Percentiles rank a stretch among this genome's conserved stretches.
phyloP scores from a whole-genome alignment of 139 green algal genomes.

The Trebouxia sp. region DNA sequence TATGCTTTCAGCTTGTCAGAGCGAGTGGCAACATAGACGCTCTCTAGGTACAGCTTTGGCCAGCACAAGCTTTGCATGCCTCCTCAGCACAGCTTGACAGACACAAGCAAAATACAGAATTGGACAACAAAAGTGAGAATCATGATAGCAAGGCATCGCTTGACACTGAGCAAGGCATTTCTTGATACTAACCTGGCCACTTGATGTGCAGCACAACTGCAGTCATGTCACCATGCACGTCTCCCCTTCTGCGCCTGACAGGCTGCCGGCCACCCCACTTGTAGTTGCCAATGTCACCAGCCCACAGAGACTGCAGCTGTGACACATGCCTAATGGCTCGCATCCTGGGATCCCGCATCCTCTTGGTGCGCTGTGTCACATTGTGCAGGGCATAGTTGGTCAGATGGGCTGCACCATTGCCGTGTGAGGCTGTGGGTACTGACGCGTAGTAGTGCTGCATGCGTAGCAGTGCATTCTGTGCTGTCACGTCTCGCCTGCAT shows the following conservation, averaged over 20 bases:
- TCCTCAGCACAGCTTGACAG: too few relatives aligned
- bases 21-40: too few relatives aligned
- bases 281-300: slow-evolving; percentile 32
- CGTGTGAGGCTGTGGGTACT: background rate
- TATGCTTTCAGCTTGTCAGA: too few relatives aligned
- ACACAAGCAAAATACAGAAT: too few relatives aligned
- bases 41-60: too few relatives aligned
- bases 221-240: slow-evolving; percentile 42
- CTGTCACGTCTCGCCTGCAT: slow-evolving; percentile 38
- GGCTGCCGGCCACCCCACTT: slow-evolving; percentile 32
- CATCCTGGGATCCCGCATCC: slow-evolving; percentile 34
- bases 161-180: too few relatives aligned
- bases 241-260: slow-evolving; percentile 36
- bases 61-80: too few relatives aligned
- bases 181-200: background rate
- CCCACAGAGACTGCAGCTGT: slow-evolving; percentile 31
- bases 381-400: slow-evolving; percentile 34
- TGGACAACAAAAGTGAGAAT: too few relatives aligned
- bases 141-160: too few relatives aligned
- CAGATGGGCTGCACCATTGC: slow-evolving; percentile 33
- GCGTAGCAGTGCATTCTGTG: slow-evolving; percentile 30
- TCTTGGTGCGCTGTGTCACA: slow-evolving; percentile 21
- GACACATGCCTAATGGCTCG: slow-evolving; percentile 5
- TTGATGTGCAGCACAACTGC: slow-evolving; percentile 34
- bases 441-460: slow-evolving; percentile 13